Evolutionary conservation across 2,329 filamentous ascomycete species (phyloP), one percentile per base, ranked within the genome.

Genomic region (Emmonsiellopsis sp.): DNA sequence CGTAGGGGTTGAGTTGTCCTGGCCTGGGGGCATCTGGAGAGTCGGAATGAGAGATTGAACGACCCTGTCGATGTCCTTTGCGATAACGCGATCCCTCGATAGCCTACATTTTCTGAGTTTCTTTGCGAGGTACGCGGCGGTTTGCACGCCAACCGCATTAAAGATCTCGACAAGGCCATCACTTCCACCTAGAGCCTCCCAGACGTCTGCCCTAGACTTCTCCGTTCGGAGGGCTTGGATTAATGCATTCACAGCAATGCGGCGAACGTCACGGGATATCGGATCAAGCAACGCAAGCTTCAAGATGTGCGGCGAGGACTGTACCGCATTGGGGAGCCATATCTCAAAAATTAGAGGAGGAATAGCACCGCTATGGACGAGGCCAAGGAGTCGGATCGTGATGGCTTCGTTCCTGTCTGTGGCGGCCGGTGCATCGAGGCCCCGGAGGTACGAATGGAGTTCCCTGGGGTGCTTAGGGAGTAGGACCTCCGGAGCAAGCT

Each of bases 341-440:
- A 37, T 15, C 11, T 34, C 30, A 50, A 50, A 50, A 15, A 50
- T 50, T 37, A n/a, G 6, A n/a, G 47, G 47, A 38, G 47, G 47
- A 8, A 50, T 50, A 16, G 47, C 30, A 10, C 47, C 47, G 8
- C 38, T 20, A 31, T 50, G 34, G 13, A 50, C 47, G 10, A 16
- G 8, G 30, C 2, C 30, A 16, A 50, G 31, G 31, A 50, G 47
- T 13, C 16, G 47, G 15, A 11, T 20, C 9, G 47, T 20, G 30
- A 50, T 26, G 15, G 26, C 30, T n/a, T 50, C 47, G 35, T 50
- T 30, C 30, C 15, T 15, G 10, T 11, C 15, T 8, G 30, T 37
- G 11, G 30, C 16, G 3, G 47, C 30, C 20, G 20, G 20, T 26
- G 20, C 20, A 26, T 26, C 20, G 30, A 50, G 30, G 11, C n/a